A percentile compares a stretch with the other conserved stretches of the same genome.
phyloP scores from a whole-genome alignment of 495 filamentous ascomycete genomes.

The Xylaria flabelliformis region DNA sequence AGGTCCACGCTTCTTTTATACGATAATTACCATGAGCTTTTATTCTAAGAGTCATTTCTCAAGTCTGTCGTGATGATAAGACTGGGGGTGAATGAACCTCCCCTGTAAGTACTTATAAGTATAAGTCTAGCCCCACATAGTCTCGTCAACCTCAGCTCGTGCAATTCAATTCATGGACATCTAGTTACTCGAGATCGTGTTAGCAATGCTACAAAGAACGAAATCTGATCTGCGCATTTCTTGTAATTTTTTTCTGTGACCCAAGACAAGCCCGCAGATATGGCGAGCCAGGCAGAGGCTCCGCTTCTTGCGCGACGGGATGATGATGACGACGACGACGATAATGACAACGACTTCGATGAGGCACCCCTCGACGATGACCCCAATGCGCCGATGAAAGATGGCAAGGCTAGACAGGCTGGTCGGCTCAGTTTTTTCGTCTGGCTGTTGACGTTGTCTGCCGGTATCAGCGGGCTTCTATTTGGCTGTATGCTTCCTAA shows the following conservation, averaged over 20 bases:
- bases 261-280: neutral
- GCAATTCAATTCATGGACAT: neutral
- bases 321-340: conserved; percentile 24
- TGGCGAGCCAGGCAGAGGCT: conserved; percentile 26
- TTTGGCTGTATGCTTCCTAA: conserved; percentile 77
- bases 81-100: neutral
- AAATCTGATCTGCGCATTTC: neutral
- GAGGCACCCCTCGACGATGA: conserved; percentile 34
- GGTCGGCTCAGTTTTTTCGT: conserved; percentile 55
- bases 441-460: conserved; percentile 79
- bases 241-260: neutral
- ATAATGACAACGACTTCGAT: conserved; percentile 20
- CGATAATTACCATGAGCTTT: neutral
- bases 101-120: neutral
- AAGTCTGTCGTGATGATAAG: neutral
- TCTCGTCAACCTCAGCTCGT: neutral
- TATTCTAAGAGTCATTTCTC: neutral
- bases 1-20: neutral
- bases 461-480: conserved; percentile 82
- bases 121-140: neutral
- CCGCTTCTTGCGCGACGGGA: conserved; percentile 35
- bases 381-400: conserved; percentile 24
- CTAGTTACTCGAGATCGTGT: neutral
- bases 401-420: conserved; percentile 25
- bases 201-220: conserved; percentile 15